Base-by-base conservation (phyloP, 1,139 yeast species). In the Yamadazyma dushanensis region DNA sequence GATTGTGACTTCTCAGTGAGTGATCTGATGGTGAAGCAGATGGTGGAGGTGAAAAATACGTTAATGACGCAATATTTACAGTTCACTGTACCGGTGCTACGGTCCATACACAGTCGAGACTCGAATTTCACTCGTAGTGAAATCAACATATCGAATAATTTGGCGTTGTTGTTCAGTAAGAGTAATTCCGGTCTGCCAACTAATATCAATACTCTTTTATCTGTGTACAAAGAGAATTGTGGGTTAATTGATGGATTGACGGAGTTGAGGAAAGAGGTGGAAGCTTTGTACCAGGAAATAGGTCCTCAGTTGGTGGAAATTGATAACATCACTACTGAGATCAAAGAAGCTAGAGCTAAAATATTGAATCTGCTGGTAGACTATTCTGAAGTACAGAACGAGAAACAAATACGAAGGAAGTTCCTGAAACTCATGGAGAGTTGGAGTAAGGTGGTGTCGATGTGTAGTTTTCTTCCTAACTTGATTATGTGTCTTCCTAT, bases 401-500 rank as follows among this genome's bases (percentile, higher is more conserved):
- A 34, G 25, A 31, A 26, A 2, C 7, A 13, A n/a, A 32, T 39
- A 11, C 43, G 27, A 20, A 29, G 19, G 18, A 32, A 35, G 25
- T 49, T 37, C 27, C 29, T 38, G 16, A 45, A 44, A 10, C 41
- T 63, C 28, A 51, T 51, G 2, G 36, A 45, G 5, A 46, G 50
- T 38, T 63, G 67, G 67, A 35, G 45, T 23, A 41, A 47, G 18
- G 45, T 64, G 1, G 38, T 59, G 2, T 43, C 56, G 26, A 27
- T 61, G n/a, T 46, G 62, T 37, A 62, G 58, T 11, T 53, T 67
- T 20, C 43, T 68, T 11, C 67, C 67, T 1, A 47, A 52, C 16
- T 50, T 66, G 13, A 53, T 67, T 3, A 49, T 59, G 30, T 57
- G 61, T 32, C 50, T 63, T 20, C 70, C 73, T 3, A 41, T 57